These are phyloP conservation scores for Eutypella sp. DNA, from an alignment of 2,329 filamentous ascomycete species.

Conservation along the genomic window DNA sequence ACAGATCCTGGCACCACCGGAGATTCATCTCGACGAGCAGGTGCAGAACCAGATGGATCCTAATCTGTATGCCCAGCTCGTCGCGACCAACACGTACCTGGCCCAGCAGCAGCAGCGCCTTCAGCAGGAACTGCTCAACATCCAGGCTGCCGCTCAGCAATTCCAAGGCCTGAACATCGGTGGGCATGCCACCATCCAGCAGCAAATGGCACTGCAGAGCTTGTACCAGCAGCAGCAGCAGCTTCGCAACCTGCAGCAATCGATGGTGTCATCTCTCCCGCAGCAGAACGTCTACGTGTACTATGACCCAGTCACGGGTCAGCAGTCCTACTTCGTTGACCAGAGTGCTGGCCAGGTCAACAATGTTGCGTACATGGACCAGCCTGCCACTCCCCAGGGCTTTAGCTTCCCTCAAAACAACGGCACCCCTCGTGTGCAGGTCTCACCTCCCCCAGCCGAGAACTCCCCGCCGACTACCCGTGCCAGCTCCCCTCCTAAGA, in stretches of 20 bases:
- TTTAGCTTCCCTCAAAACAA: conserved; percentile 40
- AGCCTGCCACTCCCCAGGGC: conserved; percentile 30
- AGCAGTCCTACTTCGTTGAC: conserved; percentile 76
- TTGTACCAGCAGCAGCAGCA: conserved; percentile 54
- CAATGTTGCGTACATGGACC: conserved; percentile 35
- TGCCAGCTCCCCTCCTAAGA: conserved; percentile 62
- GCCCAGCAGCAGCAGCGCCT: conserved; percentile 92
- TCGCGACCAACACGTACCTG: conserved; percentile 87
- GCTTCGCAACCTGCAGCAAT: conserved; percentile 61
- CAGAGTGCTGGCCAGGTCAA: conserved; percentile 46
- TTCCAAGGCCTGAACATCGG: conserved; percentile 72
- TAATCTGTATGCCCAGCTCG: conserved; percentile 77
- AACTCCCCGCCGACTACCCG: conserved; percentile 49
- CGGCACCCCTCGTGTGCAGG: conserved; percentile 68
- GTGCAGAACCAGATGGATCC: conserved; percentile 76
- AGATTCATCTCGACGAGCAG: conserved; percentile 67
- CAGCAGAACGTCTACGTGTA: conserved; percentile 77
- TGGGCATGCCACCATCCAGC: conserved; percentile 42
- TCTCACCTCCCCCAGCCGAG: conserved; percentile 71
- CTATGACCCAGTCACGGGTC: conserved; percentile 81
- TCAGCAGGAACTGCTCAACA: conserved; percentile 82
- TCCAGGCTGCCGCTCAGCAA: conserved; percentile 79
- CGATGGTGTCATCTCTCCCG: conserved; percentile 49
- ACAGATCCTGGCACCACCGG: conserved; percentile 80
- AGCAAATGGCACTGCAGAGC: conserved; percentile 47